phyloP scores from a whole-genome alignment of 129 eudicot genomes.

The Artemisia tridentata region DNA sequence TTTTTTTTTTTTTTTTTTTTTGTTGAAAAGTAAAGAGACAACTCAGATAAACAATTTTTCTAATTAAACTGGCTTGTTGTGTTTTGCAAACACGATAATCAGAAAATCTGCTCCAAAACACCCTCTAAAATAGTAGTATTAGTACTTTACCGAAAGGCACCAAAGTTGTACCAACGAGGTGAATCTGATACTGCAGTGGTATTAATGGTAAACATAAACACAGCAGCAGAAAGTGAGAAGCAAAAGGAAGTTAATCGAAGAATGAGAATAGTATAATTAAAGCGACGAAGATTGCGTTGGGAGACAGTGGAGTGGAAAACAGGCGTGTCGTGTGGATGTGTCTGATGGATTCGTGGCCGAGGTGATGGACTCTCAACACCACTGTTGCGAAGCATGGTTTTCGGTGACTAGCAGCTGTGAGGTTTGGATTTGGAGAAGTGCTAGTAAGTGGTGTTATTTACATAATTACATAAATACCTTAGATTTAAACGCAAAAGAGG shows the following conservation, averaged over 20 bases:
- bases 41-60: neutral
- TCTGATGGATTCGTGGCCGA: constrained; percentile 41
- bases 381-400: constrained; percentile 36
- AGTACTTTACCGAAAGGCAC: constrained; percentile 50
- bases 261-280: constrained; percentile 44
- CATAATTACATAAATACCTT: too few relatives aligned
- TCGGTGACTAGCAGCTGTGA: too few relatives aligned
- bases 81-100: too few relatives aligned
- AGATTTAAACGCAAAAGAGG: too few relatives aligned
- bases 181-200: constrained; percentile 17
- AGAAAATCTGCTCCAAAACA: too few relatives aligned
- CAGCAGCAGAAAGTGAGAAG: constrained; percentile 57
- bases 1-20: neutral
- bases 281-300: constrained; percentile 54
- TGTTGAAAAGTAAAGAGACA: neutral
- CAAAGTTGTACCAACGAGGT: constrained; percentile 58
- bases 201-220: constrained; percentile 60
- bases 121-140: neutral
- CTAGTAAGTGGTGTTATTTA: too few relatives aligned
- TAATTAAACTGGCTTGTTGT: too few relatives aligned
- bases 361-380: constrained; percentile 47
- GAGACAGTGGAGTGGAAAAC: constrained; percentile 69
- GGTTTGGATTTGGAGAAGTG: too few relatives aligned
- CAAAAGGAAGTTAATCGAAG: constrained; percentile 58
- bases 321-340: constrained; percentile 37